Evolutionary conservation across 768 basidiomycete genomes (phyloP).

Genomic region (Mycena albidolilacea): DNA sequence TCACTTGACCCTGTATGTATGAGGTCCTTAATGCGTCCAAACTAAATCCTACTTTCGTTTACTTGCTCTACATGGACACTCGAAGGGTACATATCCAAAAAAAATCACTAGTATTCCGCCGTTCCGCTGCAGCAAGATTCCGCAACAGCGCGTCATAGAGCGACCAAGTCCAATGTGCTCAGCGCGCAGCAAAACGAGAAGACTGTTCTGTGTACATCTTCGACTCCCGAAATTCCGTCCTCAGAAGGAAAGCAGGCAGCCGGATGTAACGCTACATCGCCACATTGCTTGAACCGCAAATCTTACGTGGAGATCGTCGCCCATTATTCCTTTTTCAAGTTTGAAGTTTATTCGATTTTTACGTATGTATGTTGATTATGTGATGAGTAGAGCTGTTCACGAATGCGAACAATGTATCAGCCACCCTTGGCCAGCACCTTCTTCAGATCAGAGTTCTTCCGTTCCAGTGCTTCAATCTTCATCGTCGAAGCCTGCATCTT

Average conservation of each 20-base stretch:
- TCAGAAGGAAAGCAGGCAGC: too few relatives aligned
- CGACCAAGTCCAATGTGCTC: too few relatives aligned
- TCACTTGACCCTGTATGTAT: background rate
- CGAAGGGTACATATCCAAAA: too few relatives aligned
- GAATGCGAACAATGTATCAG: conserved; percentile 27
- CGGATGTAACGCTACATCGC: too few relatives aligned
- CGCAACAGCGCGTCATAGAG: too few relatives aligned
- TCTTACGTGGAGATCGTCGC: background rate
- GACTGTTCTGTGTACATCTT: too few relatives aligned
- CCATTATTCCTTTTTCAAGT: too few relatives aligned
- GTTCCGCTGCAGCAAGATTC: too few relatives aligned
- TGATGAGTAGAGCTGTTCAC: conserved; percentile 6
- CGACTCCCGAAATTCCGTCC: too few relatives aligned
- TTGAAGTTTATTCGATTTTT: too few relatives aligned
- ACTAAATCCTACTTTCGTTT: conserved; percentile 1
- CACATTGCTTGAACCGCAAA: background rate
- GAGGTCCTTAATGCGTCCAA: background rate
- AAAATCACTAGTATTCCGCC: background rate
- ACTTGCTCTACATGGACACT: background rate
- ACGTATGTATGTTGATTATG: conserved; percentile 3
- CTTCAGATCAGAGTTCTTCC: conserved; percentile 78
- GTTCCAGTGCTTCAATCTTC: conserved; percentile 81
- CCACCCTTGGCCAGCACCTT: conserved; percentile 62
- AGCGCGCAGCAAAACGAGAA: too few relatives aligned
- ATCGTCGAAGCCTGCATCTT: conserved; percentile 81